These are phyloP conservation scores for Colletotrichum eremochloae DNA, from an alignment of 2,329 filamentous ascomycete genomes.

Conservation along the genomic window DNA sequence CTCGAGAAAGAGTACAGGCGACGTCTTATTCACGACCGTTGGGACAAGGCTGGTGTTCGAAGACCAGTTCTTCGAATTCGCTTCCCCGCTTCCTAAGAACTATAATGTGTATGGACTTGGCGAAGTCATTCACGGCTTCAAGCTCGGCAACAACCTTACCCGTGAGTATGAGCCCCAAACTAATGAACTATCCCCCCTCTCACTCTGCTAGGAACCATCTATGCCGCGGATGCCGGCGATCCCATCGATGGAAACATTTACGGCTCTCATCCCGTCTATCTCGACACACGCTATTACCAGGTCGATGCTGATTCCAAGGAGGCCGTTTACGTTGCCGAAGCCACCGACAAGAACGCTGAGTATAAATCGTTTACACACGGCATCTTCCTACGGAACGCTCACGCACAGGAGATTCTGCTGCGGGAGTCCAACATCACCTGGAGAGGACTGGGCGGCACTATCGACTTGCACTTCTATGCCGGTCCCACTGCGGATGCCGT, in stretches of 20 bases:
- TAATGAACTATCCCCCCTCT: not conserved
- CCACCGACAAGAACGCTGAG: slow-evolving; percentile 57
- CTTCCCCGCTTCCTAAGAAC: slow-evolving; percentile 73
- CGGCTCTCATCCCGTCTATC: slow-evolving; percentile 81
- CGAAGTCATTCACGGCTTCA: slow-evolving; percentile 78
- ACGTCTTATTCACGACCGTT: slow-evolving; percentile 76
- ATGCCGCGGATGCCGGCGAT: slow-evolving; percentile 76
- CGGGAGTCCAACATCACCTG: slow-evolving; percentile 75
- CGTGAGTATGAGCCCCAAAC: slow-evolving; percentile 54
- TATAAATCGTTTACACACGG: slow-evolving; percentile 81
- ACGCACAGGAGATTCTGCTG: slow-evolving; percentile 80
- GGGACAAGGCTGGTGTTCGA: slow-evolving; percentile 78
- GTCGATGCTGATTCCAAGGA: slow-evolving; percentile 60
- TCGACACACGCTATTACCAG: slow-evolving; percentile 83
- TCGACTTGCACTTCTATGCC: slow-evolving; percentile 85
- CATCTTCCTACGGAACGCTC: slow-evolving; percentile 81
- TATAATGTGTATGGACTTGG: slow-evolving; percentile 84
- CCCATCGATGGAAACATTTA: slow-evolving; percentile 78
- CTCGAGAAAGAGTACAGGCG: slow-evolving; percentile 68
- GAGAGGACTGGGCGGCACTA: slow-evolving; percentile 79
- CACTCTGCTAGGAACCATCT: slow-evolving; percentile 58
- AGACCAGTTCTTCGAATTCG: slow-evolving; percentile 83
- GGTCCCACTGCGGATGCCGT: slow-evolving; percentile 78
- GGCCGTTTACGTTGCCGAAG: slow-evolving; percentile 66
- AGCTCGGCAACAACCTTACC: slow-evolving; percentile 80